Percentiles rank a stretch among this genome's conserved stretches.
Evolutionary conservation across 805 yeast genomes (phyloP).

Genomic region (Saturnispora ahearnii): DNA sequence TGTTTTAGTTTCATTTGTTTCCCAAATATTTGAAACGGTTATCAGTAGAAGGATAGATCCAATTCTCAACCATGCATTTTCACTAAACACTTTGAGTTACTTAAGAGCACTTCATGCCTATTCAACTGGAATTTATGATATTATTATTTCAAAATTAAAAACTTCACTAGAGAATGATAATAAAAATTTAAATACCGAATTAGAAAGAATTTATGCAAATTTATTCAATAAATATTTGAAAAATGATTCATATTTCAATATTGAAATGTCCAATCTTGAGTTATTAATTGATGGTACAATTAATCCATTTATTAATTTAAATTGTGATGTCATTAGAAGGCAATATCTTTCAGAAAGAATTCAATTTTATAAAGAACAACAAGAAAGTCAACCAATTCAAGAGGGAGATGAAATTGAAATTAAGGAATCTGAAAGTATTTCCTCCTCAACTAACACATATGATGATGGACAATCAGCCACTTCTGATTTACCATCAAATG

Average conservation of each 20-base stretch:
- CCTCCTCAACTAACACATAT: not conserved
- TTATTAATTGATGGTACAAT: slow-evolving; percentile 39
- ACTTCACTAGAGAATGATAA: slow-evolving; percentile 44
- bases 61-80: slow-evolving; percentile 52
- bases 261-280: slow-evolving; percentile 63
- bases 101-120: slow-evolving; percentile 65
- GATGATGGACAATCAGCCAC: not conserved
- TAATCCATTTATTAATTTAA: slow-evolving; percentile 34
- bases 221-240: slow-evolving; percentile 61
- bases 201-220: slow-evolving; percentile 69
- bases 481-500: not conserved
- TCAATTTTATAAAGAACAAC: slow-evolving; percentile 18
- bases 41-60: slow-evolving; percentile 47
- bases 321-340: slow-evolving; percentile 30
- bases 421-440: not conserved
- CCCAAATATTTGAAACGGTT: slow-evolving; percentile 69
- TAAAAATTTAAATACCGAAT: slow-evolving; percentile 36
- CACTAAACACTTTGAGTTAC: slow-evolving; percentile 59
- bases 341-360: slow-evolving; percentile 27
- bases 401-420: slow-evolving; percentile 3
- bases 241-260: slow-evolving; percentile 58
- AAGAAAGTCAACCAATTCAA: slow-evolving; percentile 9
- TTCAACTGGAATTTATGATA: slow-evolving; percentile 48
- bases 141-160: slow-evolving; percentile 52
- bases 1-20: slow-evolving; percentile 62